Evolutionary conservation across 768 basidiomycete species (phyloP).

Genomic region (Boletus subparvulus): DNA sequence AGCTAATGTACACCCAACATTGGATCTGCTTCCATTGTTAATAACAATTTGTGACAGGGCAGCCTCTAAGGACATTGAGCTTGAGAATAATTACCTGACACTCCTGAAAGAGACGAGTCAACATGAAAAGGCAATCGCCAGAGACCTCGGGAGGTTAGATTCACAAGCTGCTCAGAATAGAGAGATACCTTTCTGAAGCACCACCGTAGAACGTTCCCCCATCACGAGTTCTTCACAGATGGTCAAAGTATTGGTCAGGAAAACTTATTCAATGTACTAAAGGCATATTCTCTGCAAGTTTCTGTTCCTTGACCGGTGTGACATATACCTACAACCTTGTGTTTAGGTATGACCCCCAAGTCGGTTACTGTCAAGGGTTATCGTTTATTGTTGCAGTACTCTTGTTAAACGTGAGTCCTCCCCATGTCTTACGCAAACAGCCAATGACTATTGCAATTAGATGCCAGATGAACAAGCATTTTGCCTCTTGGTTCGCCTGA

Average conservation of each 20-base stretch:
- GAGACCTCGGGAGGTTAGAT: conserved; percentile 81
- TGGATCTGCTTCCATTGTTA: conserved; percentile 5
- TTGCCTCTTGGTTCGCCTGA: conserved; percentile 88
- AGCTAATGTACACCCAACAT: conserved; percentile 68
- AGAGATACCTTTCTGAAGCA: conserved; percentile 11
- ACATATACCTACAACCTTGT: conserved; percentile 5
- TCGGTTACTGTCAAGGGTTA: conserved; percentile 97
- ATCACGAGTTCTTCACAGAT: conserved; percentile 94
- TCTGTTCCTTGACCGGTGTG: background rate
- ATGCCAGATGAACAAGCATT: conserved; percentile 99
- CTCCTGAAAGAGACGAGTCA: conserved; percentile 80
- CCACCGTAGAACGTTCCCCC: conserved; percentile 80
- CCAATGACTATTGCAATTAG: conserved; percentile 39
- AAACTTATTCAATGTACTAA: conserved; percentile 95
- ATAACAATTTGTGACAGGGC: conserved; percentile 53
- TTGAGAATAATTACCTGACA: conserved; percentile 80
- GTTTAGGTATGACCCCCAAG: conserved; percentile 80
- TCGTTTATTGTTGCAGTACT: conserved; percentile 96
- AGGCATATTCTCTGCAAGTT: conserved; percentile 90
- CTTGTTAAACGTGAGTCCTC: conserved; percentile 72
- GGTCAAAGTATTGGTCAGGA: conserved; percentile 96
- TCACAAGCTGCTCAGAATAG: background rate
- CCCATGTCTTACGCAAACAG: background rate
- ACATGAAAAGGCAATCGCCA: conserved; percentile 92
- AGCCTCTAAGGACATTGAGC: conserved; percentile 85